A percentile compares a stretch with the other conserved stretches of the same genome.
Conservation (phyloP, 2,329 filamentous ascomycete genomes). For the Paracoccidioides lutzii region DNA sequence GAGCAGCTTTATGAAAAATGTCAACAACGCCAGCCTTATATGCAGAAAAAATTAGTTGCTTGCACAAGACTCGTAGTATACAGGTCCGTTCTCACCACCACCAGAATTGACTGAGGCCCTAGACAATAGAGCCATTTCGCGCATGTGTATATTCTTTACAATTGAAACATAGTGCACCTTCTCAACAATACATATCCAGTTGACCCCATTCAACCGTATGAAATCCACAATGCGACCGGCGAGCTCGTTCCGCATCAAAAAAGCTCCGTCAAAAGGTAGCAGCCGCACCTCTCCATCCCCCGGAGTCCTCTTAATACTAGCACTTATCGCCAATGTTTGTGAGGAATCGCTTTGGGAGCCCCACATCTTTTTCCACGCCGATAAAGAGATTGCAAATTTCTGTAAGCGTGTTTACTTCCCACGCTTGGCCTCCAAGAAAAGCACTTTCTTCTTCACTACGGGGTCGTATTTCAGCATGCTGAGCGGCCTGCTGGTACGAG, state of each 20-base stretch:
- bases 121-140: background rate
- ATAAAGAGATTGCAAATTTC: background rate
- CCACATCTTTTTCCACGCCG: too few relatives aligned
- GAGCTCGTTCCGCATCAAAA: background rate
- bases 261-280: background rate
- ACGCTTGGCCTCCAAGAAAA: constrained; percentile 88
- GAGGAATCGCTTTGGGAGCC: background rate
- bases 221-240: background rate
- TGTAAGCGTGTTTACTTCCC: constrained; percentile 26
- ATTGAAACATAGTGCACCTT: background rate
- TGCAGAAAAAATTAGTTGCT: background rate
- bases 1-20: background rate
- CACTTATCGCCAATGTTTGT: background rate
- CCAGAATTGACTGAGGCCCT: background rate
- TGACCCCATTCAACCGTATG: background rate
- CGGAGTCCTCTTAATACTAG: too few relatives aligned
- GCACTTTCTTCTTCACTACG: constrained; percentile 87
- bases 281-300: background rate
- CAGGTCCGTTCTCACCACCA: background rate
- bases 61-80: background rate
- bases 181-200: background rate
- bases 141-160: background rate
- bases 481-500: constrained; percentile 66
- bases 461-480: constrained; percentile 99
- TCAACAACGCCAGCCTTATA: constrained; percentile 1